Percentiles rank a stretch among this genome's conserved stretches.
Evolutionary conservation across 495 filamentous ascomycete species (phyloP).

Genomic region (Cercophora sp.): DNA sequence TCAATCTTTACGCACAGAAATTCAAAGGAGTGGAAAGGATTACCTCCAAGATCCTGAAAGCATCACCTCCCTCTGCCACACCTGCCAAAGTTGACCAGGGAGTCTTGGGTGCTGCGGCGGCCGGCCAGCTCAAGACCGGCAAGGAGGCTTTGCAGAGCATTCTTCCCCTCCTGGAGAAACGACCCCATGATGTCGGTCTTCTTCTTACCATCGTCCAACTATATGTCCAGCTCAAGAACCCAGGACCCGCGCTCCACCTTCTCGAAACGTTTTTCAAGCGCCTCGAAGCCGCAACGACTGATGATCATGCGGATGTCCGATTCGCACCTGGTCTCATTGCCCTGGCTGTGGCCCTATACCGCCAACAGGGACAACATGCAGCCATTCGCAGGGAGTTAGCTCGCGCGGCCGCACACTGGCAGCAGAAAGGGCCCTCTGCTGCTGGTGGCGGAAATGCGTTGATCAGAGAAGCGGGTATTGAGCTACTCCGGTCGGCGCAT

Average conservation of each 20-base stretch:
- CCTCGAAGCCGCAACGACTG: conserved; percentile 63
- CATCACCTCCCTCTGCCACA: conserved; percentile 46
- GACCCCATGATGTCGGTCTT: conserved; percentile 80
- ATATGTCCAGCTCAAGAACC: conserved; percentile 71
- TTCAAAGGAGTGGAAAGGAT: conserved; percentile 65
- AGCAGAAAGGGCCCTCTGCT: conserved; percentile 37
- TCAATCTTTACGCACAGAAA: conserved; percentile 78
- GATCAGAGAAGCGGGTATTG: conserved; percentile 72
- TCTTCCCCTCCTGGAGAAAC: conserved; percentile 66
- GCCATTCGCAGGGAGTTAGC: conserved; percentile 68
- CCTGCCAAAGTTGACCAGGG: conserved; percentile 60
- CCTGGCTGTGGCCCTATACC: conserved; percentile 78
- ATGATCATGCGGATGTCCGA: conserved; percentile 58
- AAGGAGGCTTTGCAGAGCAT: conserved; percentile 70
- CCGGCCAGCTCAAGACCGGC: conserved; percentile 58
- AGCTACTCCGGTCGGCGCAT: conserved; percentile 70
- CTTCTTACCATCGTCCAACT: conserved; percentile 80
- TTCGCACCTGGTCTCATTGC: conserved; percentile 84
- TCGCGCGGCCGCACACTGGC: conserved; percentile 82
- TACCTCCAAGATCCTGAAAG: conserved; percentile 54
- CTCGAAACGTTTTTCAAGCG: conserved; percentile 70
- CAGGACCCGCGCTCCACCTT: conserved; percentile 66
- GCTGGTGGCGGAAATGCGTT: conserved; percentile 49
- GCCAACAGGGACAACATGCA: conserved; percentile 68
- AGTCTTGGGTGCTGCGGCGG: conserved; percentile 77